Percentiles rank a stretch among this genome's conserved stretches.
These are phyloP conservation scores for Pythium aphanidermatum DNA, from an alignment of 352 stramenopile genomes.

Conservation along the genomic window DNA sequence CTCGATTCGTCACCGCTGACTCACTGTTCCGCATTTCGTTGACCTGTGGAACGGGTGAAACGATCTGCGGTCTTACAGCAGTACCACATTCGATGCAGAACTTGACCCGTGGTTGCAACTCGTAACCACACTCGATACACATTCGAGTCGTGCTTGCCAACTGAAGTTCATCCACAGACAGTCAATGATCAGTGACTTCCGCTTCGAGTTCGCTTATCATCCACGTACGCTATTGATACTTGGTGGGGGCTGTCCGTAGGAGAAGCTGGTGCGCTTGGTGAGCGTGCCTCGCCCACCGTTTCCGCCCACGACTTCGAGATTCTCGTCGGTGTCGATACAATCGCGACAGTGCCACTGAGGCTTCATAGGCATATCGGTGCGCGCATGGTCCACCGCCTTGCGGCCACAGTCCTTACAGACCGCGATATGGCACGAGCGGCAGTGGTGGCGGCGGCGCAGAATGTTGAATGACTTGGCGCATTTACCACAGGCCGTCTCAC, in stretches of 20 bases:
- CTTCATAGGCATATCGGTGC: conserved; percentile 29
- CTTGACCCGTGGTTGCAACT: conserved; percentile 68
- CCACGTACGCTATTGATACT: conserved; percentile 12
- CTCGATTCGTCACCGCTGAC: conserved; percentile 16
- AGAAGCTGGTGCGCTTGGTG: conserved; percentile 65
- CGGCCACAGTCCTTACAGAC: conserved; percentile 79
- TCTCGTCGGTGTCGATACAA: conserved; percentile 61
- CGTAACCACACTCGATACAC: conserved; percentile 76
- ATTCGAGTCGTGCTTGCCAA: conserved; percentile 31
- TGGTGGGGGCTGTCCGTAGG: conserved; percentile 29
- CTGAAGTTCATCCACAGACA: conserved; percentile 19
- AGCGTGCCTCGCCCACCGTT: conserved; percentile 30
- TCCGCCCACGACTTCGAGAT: conserved; percentile 56
- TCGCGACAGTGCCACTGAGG: conserved; percentile 76
- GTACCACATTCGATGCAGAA: conserved; percentile 86
- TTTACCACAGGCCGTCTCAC: conserved; percentile 67
- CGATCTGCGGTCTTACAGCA: conserved; percentile 41
- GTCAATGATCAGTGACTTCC: not conserved
- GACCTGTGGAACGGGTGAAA: conserved; percentile 29
- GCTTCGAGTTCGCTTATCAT: not conserved
- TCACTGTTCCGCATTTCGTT: conserved; percentile 10
- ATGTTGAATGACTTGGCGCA: conserved; percentile 80
- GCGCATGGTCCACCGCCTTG: conserved; percentile 67
- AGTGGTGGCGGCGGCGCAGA: conserved; percentile 77
- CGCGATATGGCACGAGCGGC: conserved; percentile 74